Base-by-base conservation (phyloP, 129 eudicot genomes). In the Chrysanthemum makinoi region DNA sequence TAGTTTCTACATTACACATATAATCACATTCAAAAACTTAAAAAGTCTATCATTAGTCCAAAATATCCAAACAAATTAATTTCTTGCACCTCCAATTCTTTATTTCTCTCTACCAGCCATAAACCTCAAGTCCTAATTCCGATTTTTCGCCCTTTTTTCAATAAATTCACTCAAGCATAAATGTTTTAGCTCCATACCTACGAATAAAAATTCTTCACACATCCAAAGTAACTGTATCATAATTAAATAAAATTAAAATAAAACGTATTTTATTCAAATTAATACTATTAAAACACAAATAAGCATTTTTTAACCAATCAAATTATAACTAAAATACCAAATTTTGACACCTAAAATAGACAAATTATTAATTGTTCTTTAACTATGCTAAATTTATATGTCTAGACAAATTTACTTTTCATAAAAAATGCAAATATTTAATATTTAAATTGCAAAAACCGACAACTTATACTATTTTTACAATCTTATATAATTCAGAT, bases 41-140 rank as follows among this genome's bases (percentile, higher is more conserved):
- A 44, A 4, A 60, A 15, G 67, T 62, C 67, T 67, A 12, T 67
- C 59, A 67, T 13, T 52, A 67, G 46, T 65, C 72, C 55, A 66
- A 20, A 66, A 17, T 20, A 70, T 61, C 44, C 44, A 58, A 13
- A 71, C 48, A 19, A 39, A 19, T 3, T 43, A 19, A 39, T 1
- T 57, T 14, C 2, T 58, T 39, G 66, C 66, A 71, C 67, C 75
- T 44, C 43, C 66, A 18, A 16, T 52, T 70, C 74, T 55, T 55
- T 70, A 2, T 55, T 17, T 70, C 13, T 56, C 55, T 54, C 17
- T 69, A 10, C 12, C 51, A 54, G 18, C 63, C 52, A 53, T 30
- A 33, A 69, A n/a, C 14, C 39, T 10, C 11, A 72, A 60, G 68
- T 60, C 51, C 35, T 5, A 62, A 4, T 50, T 11, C 63, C 3